These are phyloP conservation scores for Metarhizium humberi DNA, from an alignment of 2,329 filamentous ascomycete species.

Conservation along the genomic window DNA sequence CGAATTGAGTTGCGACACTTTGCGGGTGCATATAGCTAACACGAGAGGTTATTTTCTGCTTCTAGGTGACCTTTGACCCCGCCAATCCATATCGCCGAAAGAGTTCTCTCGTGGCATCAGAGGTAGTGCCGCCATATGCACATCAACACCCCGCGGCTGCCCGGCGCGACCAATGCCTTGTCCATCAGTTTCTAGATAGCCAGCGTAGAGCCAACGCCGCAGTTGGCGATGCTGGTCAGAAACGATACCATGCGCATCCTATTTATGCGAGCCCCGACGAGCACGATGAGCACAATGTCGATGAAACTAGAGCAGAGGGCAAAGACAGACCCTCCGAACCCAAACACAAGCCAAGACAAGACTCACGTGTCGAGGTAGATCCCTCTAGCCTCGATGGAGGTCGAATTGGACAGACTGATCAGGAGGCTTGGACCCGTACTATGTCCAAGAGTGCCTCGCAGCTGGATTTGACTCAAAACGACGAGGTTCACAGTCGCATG, in stretches of 20 bases:
- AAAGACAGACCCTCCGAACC: constrained; percentile 14
- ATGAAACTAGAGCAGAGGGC: constrained; percentile 9
- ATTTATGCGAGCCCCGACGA: constrained; percentile 12
- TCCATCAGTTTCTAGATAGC: constrained; percentile 54
- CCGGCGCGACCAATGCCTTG: constrained; percentile 48
- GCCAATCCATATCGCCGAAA: constrained; percentile 54
- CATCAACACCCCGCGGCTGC: constrained; percentile 10
- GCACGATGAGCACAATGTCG: constrained; percentile 9
- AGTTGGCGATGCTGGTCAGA: constrained; percentile 16
- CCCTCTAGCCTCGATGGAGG: constrained; percentile 28
- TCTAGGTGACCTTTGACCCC: constrained; percentile 53
- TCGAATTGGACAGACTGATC: constrained; percentile 44
- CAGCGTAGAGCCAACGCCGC: constrained; percentile 32
- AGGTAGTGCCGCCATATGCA: constrained; percentile 28
- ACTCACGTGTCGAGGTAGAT: constrained; percentile 27
- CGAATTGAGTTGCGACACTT: neutral
- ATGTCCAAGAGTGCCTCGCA: constrained; percentile 35
- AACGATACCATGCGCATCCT: constrained; percentile 20
- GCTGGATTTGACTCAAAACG: constrained; percentile 26
- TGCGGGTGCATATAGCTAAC: neutral
- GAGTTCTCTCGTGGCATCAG: constrained; percentile 50
- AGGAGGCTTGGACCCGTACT: constrained; percentile 43
- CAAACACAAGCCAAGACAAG: constrained; percentile 9
- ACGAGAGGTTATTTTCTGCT: neutral
- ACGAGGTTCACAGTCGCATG: constrained; percentile 53